A percentile compares a stretch with the other conserved stretches of the same genome.
Conservation (phyloP, 2,329 filamentous ascomycete genomes). For the Knufia petricola region DNA sequence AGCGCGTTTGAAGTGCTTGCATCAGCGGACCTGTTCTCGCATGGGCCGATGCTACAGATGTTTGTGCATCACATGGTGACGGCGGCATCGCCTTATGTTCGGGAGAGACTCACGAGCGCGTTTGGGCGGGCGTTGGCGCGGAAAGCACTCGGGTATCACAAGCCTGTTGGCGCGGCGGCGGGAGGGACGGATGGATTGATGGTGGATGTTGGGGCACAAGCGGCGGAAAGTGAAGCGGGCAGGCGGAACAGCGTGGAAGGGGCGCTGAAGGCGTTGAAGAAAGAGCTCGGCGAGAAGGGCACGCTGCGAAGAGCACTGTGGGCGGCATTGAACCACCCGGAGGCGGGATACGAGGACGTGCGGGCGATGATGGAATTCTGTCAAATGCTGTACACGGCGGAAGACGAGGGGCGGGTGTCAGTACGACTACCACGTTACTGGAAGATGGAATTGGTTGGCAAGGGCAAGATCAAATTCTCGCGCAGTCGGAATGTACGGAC, state of each 20-base stretch:
- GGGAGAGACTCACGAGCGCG: constrained; percentile 41
- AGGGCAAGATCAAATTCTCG: constrained; percentile 37
- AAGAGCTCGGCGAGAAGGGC: constrained; percentile 40
- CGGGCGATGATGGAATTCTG: constrained; percentile 50
- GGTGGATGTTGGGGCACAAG: constrained; percentile 46
- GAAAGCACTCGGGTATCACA: constrained; percentile 46
- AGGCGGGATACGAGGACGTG: constrained; percentile 44
- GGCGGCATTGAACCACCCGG: constrained; percentile 45
- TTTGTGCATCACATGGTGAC: constrained; percentile 47
- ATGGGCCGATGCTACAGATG: constrained; percentile 45
- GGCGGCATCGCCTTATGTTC: constrained; percentile 50
- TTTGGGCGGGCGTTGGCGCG: constrained; percentile 49
- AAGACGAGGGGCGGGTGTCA: constrained; percentile 40
- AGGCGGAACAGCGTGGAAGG: constrained; percentile 49
- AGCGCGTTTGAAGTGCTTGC: constrained; percentile 51
- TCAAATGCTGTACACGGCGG: constrained; percentile 44
- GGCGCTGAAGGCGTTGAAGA: constrained; percentile 47
- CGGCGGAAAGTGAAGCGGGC: constrained; percentile 43
- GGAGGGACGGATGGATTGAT: constrained; percentile 38
- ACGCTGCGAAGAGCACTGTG: constrained; percentile 46
- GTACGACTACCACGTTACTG: constrained; percentile 50
- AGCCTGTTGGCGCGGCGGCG: constrained; percentile 42
- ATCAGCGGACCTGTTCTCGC: constrained; percentile 45
- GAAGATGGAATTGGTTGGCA: constrained; percentile 43
- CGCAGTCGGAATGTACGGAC: constrained; percentile 32